Conservation (phyloP, 768 basidiomycete genomes). For the Sporobolomyces roseus region DNA sequence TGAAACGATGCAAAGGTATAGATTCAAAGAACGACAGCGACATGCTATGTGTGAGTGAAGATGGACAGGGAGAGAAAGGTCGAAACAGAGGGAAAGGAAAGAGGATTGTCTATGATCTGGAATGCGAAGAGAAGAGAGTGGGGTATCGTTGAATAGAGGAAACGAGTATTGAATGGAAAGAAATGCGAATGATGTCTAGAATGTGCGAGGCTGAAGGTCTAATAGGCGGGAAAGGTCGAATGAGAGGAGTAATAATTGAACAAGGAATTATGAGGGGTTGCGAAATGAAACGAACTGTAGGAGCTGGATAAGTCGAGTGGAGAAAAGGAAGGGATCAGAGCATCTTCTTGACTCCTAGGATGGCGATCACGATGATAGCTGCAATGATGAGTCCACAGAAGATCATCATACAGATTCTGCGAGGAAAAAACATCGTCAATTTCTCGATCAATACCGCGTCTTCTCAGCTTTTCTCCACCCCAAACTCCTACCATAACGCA, state of each 20-base stretch:
- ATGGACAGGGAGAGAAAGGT: too few species aligned
- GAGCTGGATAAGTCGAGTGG: background rate
- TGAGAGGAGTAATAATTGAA: background rate
- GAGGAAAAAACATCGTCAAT: background rate
- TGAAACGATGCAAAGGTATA: too few species aligned
- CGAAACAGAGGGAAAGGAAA: too few species aligned
- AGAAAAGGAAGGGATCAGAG: slow-evolving; percentile 12
- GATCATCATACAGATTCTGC: slow-evolving; percentile 22
- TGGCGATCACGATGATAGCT: slow-evolving; percentile 22
- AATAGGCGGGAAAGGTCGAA: background rate
- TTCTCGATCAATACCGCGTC: too few species aligned
- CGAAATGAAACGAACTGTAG: background rate
- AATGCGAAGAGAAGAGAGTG: slow-evolving; percentile 2
- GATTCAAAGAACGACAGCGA: too few species aligned
- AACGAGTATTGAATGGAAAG: background rate
- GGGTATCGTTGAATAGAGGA: too few species aligned
- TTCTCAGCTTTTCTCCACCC: too few species aligned
- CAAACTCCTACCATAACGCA: too few species aligned
- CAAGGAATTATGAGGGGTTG: too few species aligned
- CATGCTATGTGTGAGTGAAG: too few species aligned
- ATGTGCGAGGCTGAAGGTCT: background rate
- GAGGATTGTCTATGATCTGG: too few species aligned
- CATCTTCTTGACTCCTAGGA: slow-evolving; percentile 26
- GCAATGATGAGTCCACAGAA: slow-evolving; percentile 20
- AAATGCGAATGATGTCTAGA: background rate